A percentile compares a stretch with the other conserved stretches of the same genome.
Evolutionary conservation across 2,329 filamentous ascomycete species (phyloP).

Genomic region (Cladophialophora yegresii): DNA sequence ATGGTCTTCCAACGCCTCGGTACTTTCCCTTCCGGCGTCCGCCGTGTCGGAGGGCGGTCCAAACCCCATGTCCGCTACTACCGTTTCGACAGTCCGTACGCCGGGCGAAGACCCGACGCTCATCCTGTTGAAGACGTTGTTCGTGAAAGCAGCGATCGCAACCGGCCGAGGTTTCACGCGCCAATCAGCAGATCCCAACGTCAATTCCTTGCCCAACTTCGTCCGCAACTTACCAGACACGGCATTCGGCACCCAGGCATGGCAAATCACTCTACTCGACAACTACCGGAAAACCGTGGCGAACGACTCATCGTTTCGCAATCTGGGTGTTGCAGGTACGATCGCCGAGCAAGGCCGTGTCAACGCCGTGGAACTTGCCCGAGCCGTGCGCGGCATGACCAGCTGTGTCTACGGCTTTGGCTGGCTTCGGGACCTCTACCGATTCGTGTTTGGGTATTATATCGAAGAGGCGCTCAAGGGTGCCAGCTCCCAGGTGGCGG

Average conservation of each 20-base stretch:
- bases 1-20: constrained; percentile 81
- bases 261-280: constrained; percentile 71
- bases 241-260: constrained; percentile 72
- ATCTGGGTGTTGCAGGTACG: constrained; percentile 47
- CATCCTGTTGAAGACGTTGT: constrained; percentile 72
- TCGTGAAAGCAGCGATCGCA: constrained; percentile 72
- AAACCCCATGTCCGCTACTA: constrained; percentile 50
- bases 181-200: constrained; percentile 39
- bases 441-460: constrained; percentile 79
- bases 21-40: constrained; percentile 72
- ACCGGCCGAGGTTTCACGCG: constrained; percentile 32
- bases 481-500: constrained; percentile 6
- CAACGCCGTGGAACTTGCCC: constrained; percentile 73
- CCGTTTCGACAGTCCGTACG: constrained; percentile 48
- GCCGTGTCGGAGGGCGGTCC: constrained; percentile 32
- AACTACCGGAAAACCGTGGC: constrained; percentile 80
- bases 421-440: constrained; percentile 80
- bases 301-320: constrained; percentile 67
- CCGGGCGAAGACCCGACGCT: constrained; percentile 72
- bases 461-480: constrained; percentile 67
- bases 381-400: constrained; percentile 75
- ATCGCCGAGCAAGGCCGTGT: constrained; percentile 62
- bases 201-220: constrained; percentile 77
- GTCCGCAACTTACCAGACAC: constrained; percentile 73
- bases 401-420: constrained; percentile 67